Evolutionary conservation across 1,284 basidiomycete genomes (phyloP).

Genomic region (Sporisorium exsertum): DNA sequence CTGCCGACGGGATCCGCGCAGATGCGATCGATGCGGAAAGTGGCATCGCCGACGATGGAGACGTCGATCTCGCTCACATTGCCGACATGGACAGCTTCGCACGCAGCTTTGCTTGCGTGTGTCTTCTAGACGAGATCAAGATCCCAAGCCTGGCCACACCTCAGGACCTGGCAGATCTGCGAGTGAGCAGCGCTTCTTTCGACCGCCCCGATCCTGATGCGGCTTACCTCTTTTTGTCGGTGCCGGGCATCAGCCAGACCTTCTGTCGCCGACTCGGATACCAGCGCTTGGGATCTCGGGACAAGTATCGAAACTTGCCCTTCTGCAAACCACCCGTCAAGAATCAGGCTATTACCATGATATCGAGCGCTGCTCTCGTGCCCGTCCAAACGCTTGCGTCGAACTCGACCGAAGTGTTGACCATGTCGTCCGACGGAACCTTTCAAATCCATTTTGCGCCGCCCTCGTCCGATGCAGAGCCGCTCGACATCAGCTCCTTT

Average conservation of each 20-base stretch:
- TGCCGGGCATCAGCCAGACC: conserved; percentile 26
- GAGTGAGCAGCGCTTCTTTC: conserved; percentile 19
- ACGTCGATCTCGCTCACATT: conserved; percentile 26
- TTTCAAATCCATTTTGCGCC: conserved; percentile 35
- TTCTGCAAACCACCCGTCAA: conserved; percentile 34
- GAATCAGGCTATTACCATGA: conserved; percentile 5
- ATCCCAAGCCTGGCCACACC: conserved; percentile 1
- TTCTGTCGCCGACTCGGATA: conserved; percentile 35
- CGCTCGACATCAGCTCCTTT: conserved; percentile 26
- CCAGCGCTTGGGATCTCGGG: conserved; percentile 13
- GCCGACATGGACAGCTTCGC: conserved; percentile 54
- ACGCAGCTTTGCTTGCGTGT: conserved; percentile 51
- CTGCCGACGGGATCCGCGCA: conserved; percentile 15
- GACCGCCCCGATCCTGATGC: conserved; percentile 10
- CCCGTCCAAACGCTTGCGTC: conserved; percentile 8
- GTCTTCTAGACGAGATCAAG: conserved; percentile 56
- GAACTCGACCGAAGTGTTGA: conserved; percentile 22
- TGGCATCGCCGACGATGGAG: conserved; percentile 19
- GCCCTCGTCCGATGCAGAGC: conserved; percentile 10
- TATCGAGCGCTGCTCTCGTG: conserved; percentile 7
- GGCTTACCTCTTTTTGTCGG: conserved; percentile 29
- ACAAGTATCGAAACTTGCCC: conserved; percentile 17
- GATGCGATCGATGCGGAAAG: conserved; percentile 20
- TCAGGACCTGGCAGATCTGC: not conserved
- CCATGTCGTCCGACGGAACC: conserved; percentile 1